Evolutionary conservation across 805 yeast species (phyloP).

Genomic region (Wickerhamiella sergipiensis): DNA sequence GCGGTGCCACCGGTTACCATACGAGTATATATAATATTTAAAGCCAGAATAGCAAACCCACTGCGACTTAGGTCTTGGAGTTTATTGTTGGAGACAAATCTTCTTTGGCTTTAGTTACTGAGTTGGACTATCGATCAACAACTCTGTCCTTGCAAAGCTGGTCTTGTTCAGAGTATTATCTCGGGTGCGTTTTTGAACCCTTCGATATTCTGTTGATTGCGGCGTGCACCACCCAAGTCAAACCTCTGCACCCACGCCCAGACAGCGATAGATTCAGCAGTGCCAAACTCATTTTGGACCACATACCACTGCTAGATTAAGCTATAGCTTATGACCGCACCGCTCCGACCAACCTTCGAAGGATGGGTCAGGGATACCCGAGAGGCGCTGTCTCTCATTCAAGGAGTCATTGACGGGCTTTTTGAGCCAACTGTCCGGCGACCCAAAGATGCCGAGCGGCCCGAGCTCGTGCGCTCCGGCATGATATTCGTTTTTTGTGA

Average conservation of each 20-base stretch:
- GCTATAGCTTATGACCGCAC: conserved; percentile 5
- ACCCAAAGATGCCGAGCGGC: conserved; percentile 69
- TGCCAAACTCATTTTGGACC: background rate
- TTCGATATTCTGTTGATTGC: background rate
- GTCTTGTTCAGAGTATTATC: background rate
- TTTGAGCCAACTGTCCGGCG: conserved; percentile 57
- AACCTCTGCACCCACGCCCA: background rate
- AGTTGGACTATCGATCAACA: background rate
- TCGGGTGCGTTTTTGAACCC: background rate
- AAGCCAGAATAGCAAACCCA: background rate
- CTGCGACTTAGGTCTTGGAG: background rate
- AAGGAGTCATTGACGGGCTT: conserved; percentile 54
- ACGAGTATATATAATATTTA: background rate
- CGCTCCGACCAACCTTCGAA: conserved; percentile 41
- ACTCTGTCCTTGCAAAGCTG: background rate
- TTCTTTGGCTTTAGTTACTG: background rate
- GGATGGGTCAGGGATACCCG: conserved; percentile 73
- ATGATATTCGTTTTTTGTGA: conserved; percentile 76
- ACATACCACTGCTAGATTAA: conserved; percentile 3
- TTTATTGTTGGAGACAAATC: background rate
- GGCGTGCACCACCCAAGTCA: background rate
- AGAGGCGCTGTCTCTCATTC: conserved; percentile 72
- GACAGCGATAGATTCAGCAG: background rate
- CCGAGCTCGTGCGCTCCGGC: conserved; percentile 54
- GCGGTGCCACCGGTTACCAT: background rate